These are phyloP conservation scores for Ceratobasidium sp. DNA, from an alignment of 1,284 basidiomycete genomes.

Conservation along the genomic window DNA sequence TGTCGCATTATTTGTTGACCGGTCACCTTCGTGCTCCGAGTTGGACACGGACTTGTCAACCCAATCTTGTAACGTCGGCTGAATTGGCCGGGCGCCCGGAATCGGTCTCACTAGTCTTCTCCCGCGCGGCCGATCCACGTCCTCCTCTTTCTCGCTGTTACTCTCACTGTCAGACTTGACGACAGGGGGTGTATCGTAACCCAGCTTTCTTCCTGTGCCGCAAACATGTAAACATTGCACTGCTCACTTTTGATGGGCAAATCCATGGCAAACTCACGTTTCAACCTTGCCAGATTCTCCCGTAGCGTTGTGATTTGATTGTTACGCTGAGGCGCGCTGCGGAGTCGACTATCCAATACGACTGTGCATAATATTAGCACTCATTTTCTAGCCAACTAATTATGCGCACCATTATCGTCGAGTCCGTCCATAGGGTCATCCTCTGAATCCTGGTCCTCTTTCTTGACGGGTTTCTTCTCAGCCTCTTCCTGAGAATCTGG, in stretches of 20 bases:
- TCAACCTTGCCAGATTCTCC: constrained; percentile 67
- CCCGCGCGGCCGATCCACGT: constrained; percentile 36
- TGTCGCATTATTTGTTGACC: constrained; percentile 47
- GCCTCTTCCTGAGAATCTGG: background rate
- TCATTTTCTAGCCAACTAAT: background rate
- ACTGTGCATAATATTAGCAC: constrained; percentile 50
- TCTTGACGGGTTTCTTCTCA: background rate
- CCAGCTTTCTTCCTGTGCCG: constrained; percentile 48
- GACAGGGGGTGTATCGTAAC: constrained; percentile 57
- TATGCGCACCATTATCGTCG: constrained; percentile 37
- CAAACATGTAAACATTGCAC: background rate
- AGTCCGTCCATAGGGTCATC: constrained; percentile 41
- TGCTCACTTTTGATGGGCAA: constrained; percentile 24
- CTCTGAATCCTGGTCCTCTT: constrained; percentile 28
- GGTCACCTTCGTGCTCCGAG: constrained; percentile 46
- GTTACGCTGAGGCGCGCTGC: constrained; percentile 60
- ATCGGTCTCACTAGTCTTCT: constrained; percentile 15
- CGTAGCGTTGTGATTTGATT: constrained; percentile 58
- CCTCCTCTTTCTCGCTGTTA: constrained; percentile 49
- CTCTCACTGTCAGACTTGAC: constrained; percentile 51
- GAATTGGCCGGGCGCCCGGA: constrained; percentile 47
- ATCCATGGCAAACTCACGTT: constrained; percentile 54
- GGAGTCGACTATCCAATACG: constrained; percentile 67
- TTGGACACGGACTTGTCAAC: constrained; percentile 44
- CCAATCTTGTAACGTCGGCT: constrained; percentile 40